Evolutionary conservation across 305 asterid species (phyloP), one percentile per base, ranked within the genome.

Genomic region (Salvia sclarea): DNA sequence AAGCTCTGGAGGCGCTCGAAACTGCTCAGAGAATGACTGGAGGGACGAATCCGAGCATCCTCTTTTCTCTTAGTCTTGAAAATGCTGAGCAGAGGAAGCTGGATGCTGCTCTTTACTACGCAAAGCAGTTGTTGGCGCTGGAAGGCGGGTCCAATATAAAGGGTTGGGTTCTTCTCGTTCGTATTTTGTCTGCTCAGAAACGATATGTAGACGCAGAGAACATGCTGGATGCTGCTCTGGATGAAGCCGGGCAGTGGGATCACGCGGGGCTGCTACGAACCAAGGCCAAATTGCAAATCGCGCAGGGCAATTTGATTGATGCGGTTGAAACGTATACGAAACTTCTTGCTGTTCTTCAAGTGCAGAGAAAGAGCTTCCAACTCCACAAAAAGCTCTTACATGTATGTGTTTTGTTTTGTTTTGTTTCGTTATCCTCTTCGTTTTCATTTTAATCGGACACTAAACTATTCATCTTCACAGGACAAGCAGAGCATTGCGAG

Each of bases 241-340:
- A 87, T 28, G 98, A 93, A 80, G 81, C 96, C 0, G 96, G 96
- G 64, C 85, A 85, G 70, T 93, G 97, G 98, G 86, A 93, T 58
- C 98, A 87, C 75, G 96, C 95, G 16, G 88, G 85, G 57, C 66
- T 93, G 66, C 82, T 90, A 9, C 73, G 86, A 2, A 87, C 87
- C 1, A 93, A 90, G 81, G 97, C 92, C 8, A 90, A 82, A 73
- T 68, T 93, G 72, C 97, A 93, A 82, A 85, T 87, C 60, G 92
- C 81, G n/a, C 94, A 77, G 77, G 91, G 88, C 8, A 43, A 72
- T 63, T 38, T 90, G 43, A 81, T 71, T 68, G 91, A 81, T 71
- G 90, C 91, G 11, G 68, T 88, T 8, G 90, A 81, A 28, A 90
- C 98, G 1, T 93, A 88, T 64, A 87, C 95, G 9, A 85, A 74